Evolutionary conservation across 2,329 filamentous ascomycete species (phyloP), one percentile per base, ranked within the genome.

Genomic region (Metarhizium humberi): DNA sequence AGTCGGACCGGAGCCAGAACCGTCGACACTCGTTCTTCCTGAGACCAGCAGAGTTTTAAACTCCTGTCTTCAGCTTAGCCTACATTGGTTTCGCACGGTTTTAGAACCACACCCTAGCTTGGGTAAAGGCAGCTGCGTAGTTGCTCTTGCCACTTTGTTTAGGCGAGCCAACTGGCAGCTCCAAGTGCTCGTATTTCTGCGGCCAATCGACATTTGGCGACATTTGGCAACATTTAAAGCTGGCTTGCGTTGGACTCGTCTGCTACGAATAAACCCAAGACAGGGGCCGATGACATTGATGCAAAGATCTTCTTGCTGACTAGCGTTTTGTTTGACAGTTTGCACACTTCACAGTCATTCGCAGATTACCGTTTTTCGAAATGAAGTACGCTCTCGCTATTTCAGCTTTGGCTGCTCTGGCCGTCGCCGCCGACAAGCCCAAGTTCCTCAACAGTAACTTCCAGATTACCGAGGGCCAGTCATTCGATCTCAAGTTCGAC

Each of bases 321-420:
- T 29, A 4, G 11, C 29, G 11, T 16, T 16, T 11, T 16, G 2
- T 14, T 32, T 52, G 5, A 13, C 29, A 38, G 38, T 40, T 49
- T n/a, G 5, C 49, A 11, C 42, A 25, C 43, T 25, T 34, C 18
- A 49, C 18, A 32, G n/a, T 55, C 42, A 6, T 20, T 48, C 18
- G 18, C 38, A 25, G 16, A 43, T 42, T 30, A 43, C 20, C 20
- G 6, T n/a, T 13, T 34, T 18, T 40, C 67, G 69, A 62, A 57
- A 73, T 73, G 70, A 70, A 71, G 69, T 69, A 64, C 62, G 65
- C 69, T 53, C 34, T 66, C 60, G 64, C 61, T 61, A 57, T 64
- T 54, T 46, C 69, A 53, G 61, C 65, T 58, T 60, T 66, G 60
- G 51, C 69, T 47, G 67, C 62, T 57, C 59, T 59, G 57, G 56